Evolutionary conservation across 306 rosid genomes (phyloP).

Genomic region (Rosa chinensis): DNA sequence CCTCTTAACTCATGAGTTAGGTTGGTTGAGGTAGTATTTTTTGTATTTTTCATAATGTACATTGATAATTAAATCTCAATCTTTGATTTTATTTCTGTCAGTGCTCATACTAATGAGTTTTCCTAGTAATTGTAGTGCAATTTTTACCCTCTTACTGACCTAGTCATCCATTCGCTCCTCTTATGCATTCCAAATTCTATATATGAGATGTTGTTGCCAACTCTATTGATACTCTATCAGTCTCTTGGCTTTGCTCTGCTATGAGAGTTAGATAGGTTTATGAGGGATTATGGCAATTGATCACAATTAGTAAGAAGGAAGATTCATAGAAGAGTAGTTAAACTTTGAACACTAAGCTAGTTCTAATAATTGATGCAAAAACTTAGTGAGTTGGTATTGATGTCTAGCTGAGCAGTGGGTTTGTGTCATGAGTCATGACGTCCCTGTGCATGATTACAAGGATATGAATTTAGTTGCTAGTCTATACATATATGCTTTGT

Average conservation of each 20-base stretch:
- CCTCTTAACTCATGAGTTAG: too few relatives aligned
- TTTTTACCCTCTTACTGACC: not conserved
- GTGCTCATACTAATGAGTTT: not conserved
- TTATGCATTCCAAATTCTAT: not conserved
- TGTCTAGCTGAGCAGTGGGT: not conserved
- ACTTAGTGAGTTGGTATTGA: not conserved
- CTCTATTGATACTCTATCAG: not conserved
- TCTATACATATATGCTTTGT: too few relatives aligned
- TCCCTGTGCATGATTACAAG: not conserved
- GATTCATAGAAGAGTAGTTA: not conserved
- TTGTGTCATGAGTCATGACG: not conserved
- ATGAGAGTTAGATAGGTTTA: not conserved
- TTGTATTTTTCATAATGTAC: too few relatives aligned
- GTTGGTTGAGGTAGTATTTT: too few relatives aligned
- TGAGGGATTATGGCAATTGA: not conserved
- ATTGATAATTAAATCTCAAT: too few relatives aligned
- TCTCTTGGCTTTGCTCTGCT: not conserved
- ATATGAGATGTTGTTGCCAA: not conserved
- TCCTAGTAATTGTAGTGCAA: not conserved
- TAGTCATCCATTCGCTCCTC: not conserved
- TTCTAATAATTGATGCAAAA: constrained; percentile 5
- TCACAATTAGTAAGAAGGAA: not conserved
- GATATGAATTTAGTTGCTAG: not conserved
- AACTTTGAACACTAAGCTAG: not conserved
- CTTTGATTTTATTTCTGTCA: too few relatives aligned